Base-by-base conservation (phyloP, 208 protist genomes). In the Angomonas deanei region DNA sequence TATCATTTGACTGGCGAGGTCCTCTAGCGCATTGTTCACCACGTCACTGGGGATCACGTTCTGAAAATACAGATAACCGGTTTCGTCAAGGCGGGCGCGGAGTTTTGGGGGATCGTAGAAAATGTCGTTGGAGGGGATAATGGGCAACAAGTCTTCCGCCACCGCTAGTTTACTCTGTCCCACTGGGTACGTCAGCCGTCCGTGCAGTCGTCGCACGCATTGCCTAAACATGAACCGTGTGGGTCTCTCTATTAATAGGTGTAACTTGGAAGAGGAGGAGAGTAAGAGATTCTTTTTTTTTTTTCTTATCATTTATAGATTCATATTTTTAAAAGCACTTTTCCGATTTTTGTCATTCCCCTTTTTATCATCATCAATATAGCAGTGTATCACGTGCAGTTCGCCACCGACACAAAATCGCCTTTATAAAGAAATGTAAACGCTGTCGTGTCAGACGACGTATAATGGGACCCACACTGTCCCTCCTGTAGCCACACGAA, bases 31-130 rank as follows among this genome's bases (percentile, higher is more conserved):
- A 0, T 66, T 69, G 47, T 78, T 69, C 11, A 91, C 72, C 39
- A 78, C 76, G 19, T 77, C 69, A 2, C 86, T 85, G 0, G 86
- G 84, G 17, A 93, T 65, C 36, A 86, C 72, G 38, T 85, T 86
- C 58, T 92, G 89, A 49, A 95, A 86, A 63, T 91, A 95, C 30
- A 95, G 70, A 64, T 93, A 95, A 27, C 86, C 89, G 33, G 92
- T 80, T 54, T 75, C 68, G 69, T 95, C 89, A 1, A 95, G 84
- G 0, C 89, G 77, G 48, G 74, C 68, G 50, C 89, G 85, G 53
- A 95, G 72, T 64, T 91, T 89, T 2, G 85, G 73, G 1, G 86
- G 74, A 61, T 93, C 82, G 67, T 93, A 90, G 72, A 88, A 95
- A 55, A 93, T 88, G 31, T 95, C 84, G 57, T 95, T 95, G 61